Evolutionary conservation across 768 basidiomycete species (phyloP).

Genomic region (Fomitopsis serialis): DNA sequence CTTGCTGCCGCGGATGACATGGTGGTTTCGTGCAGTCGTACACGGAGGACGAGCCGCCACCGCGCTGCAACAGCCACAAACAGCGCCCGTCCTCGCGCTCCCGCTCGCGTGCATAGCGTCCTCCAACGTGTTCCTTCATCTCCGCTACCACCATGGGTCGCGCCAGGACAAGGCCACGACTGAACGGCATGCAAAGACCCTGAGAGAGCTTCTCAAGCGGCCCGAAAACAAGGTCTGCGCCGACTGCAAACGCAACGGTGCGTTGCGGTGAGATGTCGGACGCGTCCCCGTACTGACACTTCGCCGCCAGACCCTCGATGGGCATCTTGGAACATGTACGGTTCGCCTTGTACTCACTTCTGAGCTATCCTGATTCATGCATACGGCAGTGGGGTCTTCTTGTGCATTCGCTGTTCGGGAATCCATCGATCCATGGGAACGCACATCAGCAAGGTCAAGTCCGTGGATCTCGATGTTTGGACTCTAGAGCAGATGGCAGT

Average conservation of each 20-base stretch:
- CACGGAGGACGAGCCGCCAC: neutral
- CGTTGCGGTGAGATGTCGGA: conserved; percentile 18
- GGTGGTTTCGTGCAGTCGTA: conserved; percentile 11
- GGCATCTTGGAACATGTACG: conserved; percentile 94
- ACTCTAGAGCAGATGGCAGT: conserved; percentile 97
- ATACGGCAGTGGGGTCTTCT: conserved; percentile 70
- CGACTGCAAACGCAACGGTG: conserved; percentile 96
- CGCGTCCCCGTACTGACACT: neutral
- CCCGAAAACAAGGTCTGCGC: conserved; percentile 94
- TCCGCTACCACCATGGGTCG: conserved; percentile 27
- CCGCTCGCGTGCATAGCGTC: conserved; percentile 5
- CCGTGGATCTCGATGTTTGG: conserved; percentile 96
- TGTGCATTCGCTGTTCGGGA: conserved; percentile 96
- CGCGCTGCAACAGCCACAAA: conserved; percentile 5
- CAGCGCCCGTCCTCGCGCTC: neutral
- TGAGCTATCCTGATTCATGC: neutral
- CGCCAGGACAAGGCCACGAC: conserved; percentile 82
- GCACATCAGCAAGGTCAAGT: conserved; percentile 95
- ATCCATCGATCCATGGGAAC: conserved; percentile 98
- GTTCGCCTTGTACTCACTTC: conserved; percentile 16
- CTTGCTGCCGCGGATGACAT: conserved; percentile 45
- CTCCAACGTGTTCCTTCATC: conserved; percentile 14
- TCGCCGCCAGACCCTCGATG: conserved; percentile 78
- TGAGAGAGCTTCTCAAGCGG: conserved; percentile 82
- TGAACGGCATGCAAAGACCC: conserved; percentile 68